Evolutionary conservation across 192 early-diverging fungal species (phyloP), one percentile per base, ranked within the genome.

Genomic region (Umbelopsis sp.): DNA sequence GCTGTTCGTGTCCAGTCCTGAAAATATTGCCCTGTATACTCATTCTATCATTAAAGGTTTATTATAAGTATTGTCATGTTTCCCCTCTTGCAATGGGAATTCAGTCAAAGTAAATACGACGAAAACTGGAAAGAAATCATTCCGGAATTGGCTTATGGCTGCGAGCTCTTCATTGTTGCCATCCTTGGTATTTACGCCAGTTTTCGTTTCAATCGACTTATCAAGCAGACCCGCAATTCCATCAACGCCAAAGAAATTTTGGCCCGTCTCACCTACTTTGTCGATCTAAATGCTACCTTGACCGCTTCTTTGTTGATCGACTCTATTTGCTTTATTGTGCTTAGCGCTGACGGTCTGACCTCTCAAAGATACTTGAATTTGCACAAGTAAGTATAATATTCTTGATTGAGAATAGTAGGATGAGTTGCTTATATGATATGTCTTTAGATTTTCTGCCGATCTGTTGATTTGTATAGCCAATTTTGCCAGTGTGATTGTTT

Each of bases 91-190:
- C 78, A 79, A 74, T 79, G 58, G 27, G 41, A 51, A 10, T 80
- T 77, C 44, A 68, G 75, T 20, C 20, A 64, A 35, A n/a, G 35
- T 18, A 30, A 25, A 16, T 71, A 74, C 6, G 69, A 73, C 1
- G 55, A 66, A 3, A 74, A 46, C 23, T 78, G 66, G 46, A 78
- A 74, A 61, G 81, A 82, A 68, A 66, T 80, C n/a, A 70, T 79
- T n/a, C 81, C 81, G 49, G 74, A 82, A 67, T 61, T 82, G 15
- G 75, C 72, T 18, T 82, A 82, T 33, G 74, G 72, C 10, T 61
- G 55, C 15, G 69, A 71, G 41, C 53, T 71, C 13, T 55, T 71
- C 45, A 71, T 71, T 22, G 52, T 71, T 46, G 33, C 44, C 4
- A 8, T 51, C 7, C 52, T 71, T 7, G 69, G 69, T 35, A 44